Conservation (phyloP, 1,139 yeast genomes). For the Candida sanyaensis region DNA sequence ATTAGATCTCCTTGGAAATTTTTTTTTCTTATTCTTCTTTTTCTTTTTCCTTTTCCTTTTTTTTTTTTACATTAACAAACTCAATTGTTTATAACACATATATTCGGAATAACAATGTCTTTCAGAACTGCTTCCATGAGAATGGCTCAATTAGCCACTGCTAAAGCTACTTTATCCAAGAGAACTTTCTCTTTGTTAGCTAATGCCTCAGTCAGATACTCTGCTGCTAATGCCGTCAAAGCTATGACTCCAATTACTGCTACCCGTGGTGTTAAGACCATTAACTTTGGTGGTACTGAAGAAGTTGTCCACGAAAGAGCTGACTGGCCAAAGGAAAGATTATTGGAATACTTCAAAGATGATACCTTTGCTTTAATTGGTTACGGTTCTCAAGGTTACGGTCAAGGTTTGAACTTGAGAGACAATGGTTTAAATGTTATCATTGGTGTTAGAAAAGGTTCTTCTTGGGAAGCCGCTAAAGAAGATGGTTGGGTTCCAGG, state of each 20-base stretch:
- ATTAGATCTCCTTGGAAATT: conserved; percentile 5
- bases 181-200: conserved; percentile 70
- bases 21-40: not conserved
- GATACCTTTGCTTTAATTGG: conserved; percentile 98
- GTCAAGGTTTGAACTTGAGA: conserved; percentile 98
- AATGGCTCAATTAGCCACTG: conserved; percentile 61
- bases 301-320: conserved; percentile 97
- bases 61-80: not conserved
- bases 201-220: conserved; percentile 44
- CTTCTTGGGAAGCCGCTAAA: conserved; percentile 98
- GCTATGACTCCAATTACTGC: conserved; percentile 35
- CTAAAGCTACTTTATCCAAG: conserved; percentile 54
- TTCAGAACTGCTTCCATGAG: conserved; percentile 64
- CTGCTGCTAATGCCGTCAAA: conserved; percentile 34
- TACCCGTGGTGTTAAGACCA: conserved; percentile 89
- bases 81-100: not conserved
- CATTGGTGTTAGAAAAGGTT: conserved; percentile 99
- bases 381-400: conserved; percentile 99
- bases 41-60: conserved; percentile 3
- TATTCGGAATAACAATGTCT: conserved; percentile 41
- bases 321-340: conserved; percentile 99
- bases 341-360: conserved; percentile 93
- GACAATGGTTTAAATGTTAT: conserved; percentile 98
- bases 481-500: conserved; percentile 99
- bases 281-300: conserved; percentile 94